Percentiles rank a stretch among this genome's conserved stretches.
Conservation (phyloP, 352 stramenopile genomes). For the Phytophthora europaea region DNA sequence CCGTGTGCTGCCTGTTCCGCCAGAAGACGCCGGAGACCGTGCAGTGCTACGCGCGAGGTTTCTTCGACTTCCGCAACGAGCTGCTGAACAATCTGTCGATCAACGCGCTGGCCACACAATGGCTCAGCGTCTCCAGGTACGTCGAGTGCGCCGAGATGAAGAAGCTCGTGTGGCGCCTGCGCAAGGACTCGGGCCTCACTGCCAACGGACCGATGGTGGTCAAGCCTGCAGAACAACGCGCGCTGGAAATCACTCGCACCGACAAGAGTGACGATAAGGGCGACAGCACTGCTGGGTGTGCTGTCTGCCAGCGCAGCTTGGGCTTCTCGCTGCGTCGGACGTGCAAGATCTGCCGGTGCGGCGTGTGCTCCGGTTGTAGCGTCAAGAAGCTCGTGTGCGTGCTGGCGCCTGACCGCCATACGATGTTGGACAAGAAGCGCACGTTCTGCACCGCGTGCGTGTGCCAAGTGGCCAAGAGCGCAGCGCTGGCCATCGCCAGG, state of each 20-base stretch:
- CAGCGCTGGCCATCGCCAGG: conserved; percentile 36
- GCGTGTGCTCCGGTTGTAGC: conserved; percentile 44
- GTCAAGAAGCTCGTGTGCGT: conserved; percentile 56
- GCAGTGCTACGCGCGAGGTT: conserved; percentile 60
- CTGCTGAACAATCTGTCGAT: conserved; percentile 53
- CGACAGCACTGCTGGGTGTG: conserved; percentile 2
- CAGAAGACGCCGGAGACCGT: conserved; percentile 48
- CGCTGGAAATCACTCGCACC: not conserved
- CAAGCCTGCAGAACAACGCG: conserved; percentile 2
- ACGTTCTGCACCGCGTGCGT: conserved; percentile 50
- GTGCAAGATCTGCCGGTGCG: conserved; percentile 39
- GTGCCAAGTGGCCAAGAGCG: conserved; percentile 35
- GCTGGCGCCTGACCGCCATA: conserved; percentile 44
- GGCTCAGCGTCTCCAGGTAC: conserved; percentile 45
- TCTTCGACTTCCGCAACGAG: conserved; percentile 54
- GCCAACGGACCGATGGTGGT: conserved; percentile 32
- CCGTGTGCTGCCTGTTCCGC: conserved; percentile 58
- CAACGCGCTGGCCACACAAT: conserved; percentile 53
- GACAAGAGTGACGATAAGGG: conserved; percentile 3
- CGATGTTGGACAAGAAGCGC: conserved; percentile 47
- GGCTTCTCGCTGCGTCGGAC: conserved; percentile 26
- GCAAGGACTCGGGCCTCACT: conserved; percentile 40
- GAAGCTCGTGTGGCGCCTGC: conserved; percentile 68
- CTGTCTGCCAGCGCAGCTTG: conserved; percentile 24
- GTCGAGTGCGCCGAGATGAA: conserved; percentile 69